Evolutionary conservation across 305 asterid genomes (phyloP), one percentile per base, ranked within the genome.

Genomic region (Nicotiana rustica): DNA sequence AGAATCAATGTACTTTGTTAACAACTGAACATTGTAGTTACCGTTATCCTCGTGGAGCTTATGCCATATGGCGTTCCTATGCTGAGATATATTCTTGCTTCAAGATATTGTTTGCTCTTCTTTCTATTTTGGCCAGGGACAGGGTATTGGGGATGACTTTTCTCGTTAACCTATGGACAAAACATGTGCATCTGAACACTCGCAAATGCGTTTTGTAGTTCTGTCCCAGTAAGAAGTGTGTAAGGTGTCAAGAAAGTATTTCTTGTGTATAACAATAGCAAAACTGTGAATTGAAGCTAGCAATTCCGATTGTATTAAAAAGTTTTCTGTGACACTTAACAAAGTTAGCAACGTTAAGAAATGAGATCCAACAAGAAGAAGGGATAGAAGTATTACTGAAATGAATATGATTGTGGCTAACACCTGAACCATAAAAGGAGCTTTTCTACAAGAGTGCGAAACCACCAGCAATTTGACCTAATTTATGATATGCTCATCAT

Each of bases 51-150:
- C 14, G 9, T 76, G 15, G 66, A 29, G 55, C 17, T 75, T 75
- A 52, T 73, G 79, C 62, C 70, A 25, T 49, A 10, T 4, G 25
- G 47, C 55, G 7, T 75, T 75, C 61, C 79, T 21, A 52, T 52
- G 65, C 44, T 52, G 55, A 25, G 47, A 0, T 52, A 75, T 15
- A 29, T 49, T 29, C 66, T 49, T 75, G 19, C 62, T 75, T 55
- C 62, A 21, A 52, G 29, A 71, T 13, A 52, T 75, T 6, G 9
- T 75, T 75, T 52, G 5, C 44, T 29, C 65, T 29, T 75, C 44
- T 52, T 75, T 6, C 25, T n/a, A n/a, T 59, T 59, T 59, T 59
- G 29, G 29, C n/a, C 25, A 7, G 18, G 65, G 7, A 25, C 25
- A 15, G 65, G 7, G 9, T n/a, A 59, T 2, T n/a, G 65, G 65